These are phyloP conservation scores for Colletotrichum sp. DNA, from an alignment of 2,329 filamentous ascomycete genomes.

Conservation along the genomic window DNA sequence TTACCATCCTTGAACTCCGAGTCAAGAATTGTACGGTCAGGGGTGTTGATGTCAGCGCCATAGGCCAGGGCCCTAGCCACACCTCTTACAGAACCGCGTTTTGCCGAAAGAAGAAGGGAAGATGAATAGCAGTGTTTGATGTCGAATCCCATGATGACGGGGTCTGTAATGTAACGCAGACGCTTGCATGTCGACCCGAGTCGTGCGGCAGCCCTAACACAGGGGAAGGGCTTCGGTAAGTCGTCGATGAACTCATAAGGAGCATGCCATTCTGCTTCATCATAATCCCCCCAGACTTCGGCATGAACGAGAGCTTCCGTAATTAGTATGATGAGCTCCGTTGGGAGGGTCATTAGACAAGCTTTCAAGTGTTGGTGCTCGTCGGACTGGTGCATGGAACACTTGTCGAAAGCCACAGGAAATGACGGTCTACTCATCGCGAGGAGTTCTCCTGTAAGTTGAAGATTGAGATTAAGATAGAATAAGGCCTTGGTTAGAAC, in stretches of 20 bases:
- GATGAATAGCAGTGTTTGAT: background rate
- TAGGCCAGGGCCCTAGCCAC: background rate
- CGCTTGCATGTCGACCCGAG: background rate
- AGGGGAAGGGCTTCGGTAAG: background rate
- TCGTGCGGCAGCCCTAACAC: background rate
- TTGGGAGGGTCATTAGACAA: too few relatives aligned
- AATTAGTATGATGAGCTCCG: background rate
- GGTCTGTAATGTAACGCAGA: background rate
- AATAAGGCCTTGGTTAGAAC: too few relatives aligned
- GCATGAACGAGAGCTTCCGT: background rate
- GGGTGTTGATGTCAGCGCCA: background rate
- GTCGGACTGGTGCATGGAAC: too few relatives aligned
- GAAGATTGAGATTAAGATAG: too few relatives aligned
- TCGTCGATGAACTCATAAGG: background rate
- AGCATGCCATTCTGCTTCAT: too few relatives aligned
- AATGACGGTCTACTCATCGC: background rate
- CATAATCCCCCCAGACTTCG: too few relatives aligned
- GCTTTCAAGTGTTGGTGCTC: too few relatives aligned
- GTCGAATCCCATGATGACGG: rapidly evolving
- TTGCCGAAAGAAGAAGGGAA: background rate
- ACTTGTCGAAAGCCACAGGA: background rate
- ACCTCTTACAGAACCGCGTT: background rate
- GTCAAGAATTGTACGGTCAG: background rate
- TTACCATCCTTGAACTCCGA: rapidly evolving
- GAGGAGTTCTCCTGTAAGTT: background rate